phyloP scores from a whole-genome alignment of 2,329 filamentous ascomycete species.

The Apiospora kogelbergensis region DNA sequence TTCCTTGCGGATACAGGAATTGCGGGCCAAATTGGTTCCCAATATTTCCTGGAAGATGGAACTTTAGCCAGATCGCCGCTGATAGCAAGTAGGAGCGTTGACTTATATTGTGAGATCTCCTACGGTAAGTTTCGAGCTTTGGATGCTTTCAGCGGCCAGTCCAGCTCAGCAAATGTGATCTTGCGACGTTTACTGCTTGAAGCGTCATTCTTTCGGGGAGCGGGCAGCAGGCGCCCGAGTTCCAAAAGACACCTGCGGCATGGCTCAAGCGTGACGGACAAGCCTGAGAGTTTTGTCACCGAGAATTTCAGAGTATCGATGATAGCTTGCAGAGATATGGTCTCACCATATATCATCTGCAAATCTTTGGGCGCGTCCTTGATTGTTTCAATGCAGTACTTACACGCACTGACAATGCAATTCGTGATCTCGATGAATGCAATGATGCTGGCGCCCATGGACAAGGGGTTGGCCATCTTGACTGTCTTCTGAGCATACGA shows the following conservation, averaged over 20 bases:
- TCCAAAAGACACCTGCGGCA: background rate
- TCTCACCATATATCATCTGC: constrained; percentile 18
- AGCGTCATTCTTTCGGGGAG: background rate
- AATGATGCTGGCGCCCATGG: constrained; percentile 16
- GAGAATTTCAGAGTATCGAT: constrained; percentile 11
- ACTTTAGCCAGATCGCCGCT: constrained; percentile 15
- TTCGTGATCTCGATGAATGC: constrained; percentile 19
- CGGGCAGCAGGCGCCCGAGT: background rate
- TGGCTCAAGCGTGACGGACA: background rate
- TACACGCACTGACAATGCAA: constrained; percentile 15
- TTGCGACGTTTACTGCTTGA: background rate
- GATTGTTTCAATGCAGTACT: constrained; percentile 16
- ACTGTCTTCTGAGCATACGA: too few species aligned
- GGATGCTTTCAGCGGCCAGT: constrained; percentile 17
- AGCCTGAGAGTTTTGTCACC: background rate
- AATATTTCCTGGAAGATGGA: background rate
- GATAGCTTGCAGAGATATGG: constrained; percentile 15
- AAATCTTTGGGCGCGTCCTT: constrained; percentile 19
- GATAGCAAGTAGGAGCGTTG: constrained; percentile 14
- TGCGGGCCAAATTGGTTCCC: too few species aligned
- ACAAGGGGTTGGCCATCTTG: constrained; percentile 9
- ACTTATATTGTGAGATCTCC: constrained; percentile 17
- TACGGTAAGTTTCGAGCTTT: constrained; percentile 14
- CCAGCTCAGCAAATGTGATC: constrained; percentile 2
- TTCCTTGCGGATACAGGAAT: too few species aligned